Evolutionary conservation across 139 green algal species (phyloP), one percentile per base, ranked within the genome.

Genomic region (Coelastrella sp.): DNA sequence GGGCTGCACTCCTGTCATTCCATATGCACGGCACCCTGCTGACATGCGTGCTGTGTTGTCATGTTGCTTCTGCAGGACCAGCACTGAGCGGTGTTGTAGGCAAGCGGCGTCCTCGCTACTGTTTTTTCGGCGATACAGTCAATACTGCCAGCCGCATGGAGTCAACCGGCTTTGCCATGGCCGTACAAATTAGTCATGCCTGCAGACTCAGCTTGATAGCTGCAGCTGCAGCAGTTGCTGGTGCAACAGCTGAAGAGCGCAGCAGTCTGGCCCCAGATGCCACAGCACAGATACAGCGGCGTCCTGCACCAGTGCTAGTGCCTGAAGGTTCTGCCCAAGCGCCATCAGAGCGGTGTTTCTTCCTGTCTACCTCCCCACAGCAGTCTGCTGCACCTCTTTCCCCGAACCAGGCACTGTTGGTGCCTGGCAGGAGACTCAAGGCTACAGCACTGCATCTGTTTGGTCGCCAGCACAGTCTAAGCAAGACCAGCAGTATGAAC

Each of bases 111-210:
- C 82, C 82, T 14, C 82, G 82, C 82, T 87, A 87, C 82, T 87
- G 82, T 23, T 87, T 87, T 23, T 87, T 87, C 32, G 80, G 82
- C 17, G 85, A 92, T 86, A 94, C 92, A 8, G 89, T 95, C 78
- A 96, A 96, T 88, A 94, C 90, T 7, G 93, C 93, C 19, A 92
- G 80, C 32, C 85, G 94, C 61, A 96, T 96, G 94, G 94, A 96
- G 87, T 83, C 19, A 68, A 95, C 85, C 60, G 90, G 92, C 84
- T 82, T 83, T n/a, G 91, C 92, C 13, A 92, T 92, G 60, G 79
- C 61, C 76, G 94, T 96, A 78, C 94, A 95, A 73, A 81, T 92
- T 5, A 78, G 64, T 23, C 14, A 77, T 54, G 65, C 64, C 60
- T 84, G 32, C 60, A 61, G 22, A 22, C 8, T 32, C 82, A 78